phyloP scores from a whole-genome alignment of 2,329 filamentous ascomycete genomes.

The Albifimbria verrucaria region DNA sequence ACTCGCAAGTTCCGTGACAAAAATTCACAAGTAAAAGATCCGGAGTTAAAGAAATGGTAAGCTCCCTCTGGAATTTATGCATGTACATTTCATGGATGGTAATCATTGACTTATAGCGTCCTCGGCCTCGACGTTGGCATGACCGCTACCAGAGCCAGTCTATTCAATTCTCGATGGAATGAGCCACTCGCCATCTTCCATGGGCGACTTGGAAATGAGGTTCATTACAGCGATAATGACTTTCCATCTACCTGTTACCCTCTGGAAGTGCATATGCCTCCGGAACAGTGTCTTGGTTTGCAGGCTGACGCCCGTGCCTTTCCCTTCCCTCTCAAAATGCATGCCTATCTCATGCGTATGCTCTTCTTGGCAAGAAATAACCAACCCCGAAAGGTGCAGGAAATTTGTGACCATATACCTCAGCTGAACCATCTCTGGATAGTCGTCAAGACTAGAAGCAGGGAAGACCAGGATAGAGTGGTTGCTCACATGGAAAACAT shows the following conservation, averaged over 20 bases:
- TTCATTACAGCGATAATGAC: not conserved
- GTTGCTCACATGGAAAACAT: not conserved
- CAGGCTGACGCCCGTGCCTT: not conserved
- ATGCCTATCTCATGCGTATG: not conserved
- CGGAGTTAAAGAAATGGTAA: too few species aligned
- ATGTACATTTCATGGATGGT: too few species aligned
- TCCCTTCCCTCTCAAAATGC: not conserved
- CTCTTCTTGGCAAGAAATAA: not conserved
- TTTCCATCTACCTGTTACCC: not conserved
- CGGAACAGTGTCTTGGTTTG: not conserved
- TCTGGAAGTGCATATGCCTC: not conserved
- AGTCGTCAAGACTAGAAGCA: not conserved
- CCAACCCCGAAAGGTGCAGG: not conserved
- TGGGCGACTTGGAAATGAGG: not conserved
- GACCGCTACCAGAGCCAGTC: not conserved
- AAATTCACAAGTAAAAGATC: too few species aligned
- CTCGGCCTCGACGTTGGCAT: slow-evolving; percentile 1
- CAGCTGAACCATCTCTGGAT: not conserved
- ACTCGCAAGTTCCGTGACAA: too few species aligned
- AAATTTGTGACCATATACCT: not conserved
- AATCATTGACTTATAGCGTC: too few species aligned
- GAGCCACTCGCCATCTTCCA: not conserved
- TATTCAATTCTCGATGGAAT: not conserved
- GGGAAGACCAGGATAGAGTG: not conserved
- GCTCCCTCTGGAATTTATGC: too few species aligned